Evolutionary conservation across 2,329 filamentous ascomycete species (phyloP).

Genomic region (Calonectria hawksworthii): DNA sequence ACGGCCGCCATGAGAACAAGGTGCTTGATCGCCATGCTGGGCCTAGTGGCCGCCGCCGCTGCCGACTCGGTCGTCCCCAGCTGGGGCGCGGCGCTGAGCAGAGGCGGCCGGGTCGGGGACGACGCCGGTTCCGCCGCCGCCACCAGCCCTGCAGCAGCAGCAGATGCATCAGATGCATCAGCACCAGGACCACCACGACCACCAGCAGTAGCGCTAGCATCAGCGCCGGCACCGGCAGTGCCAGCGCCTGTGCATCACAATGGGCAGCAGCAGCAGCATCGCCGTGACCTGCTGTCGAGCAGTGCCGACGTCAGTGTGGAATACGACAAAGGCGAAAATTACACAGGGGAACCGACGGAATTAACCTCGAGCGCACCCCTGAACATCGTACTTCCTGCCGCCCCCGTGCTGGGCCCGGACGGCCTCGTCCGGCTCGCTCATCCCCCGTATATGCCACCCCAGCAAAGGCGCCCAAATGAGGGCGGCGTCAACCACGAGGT

Average conservation of each 20-base stretch:
- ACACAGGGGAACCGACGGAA: slow-evolving; percentile 3
- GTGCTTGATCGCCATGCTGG: not conserved
- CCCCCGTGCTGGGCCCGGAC: not conserved
- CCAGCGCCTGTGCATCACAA: not conserved
- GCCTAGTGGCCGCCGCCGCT: not conserved
- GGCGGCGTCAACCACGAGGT: not conserved
- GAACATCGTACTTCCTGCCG: not conserved
- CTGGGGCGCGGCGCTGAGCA: not conserved
- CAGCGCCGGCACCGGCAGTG: not conserved
- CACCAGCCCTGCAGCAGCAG: not conserved
- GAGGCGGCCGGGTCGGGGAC: not conserved
- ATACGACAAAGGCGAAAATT: slow-evolving; percentile 3
- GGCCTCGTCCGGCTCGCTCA: not conserved
- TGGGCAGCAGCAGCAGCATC: not conserved
- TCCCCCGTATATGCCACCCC: not conserved
- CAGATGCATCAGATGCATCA: not conserved
- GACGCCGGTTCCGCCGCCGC: not conserved
- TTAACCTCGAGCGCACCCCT: slow-evolving; percentile 1
- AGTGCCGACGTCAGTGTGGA: not conserved
- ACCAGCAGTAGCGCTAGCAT: not conserved
- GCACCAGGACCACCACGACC: no score
- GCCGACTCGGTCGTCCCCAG: not conserved
- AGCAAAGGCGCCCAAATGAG: not conserved
- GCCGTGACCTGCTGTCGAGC: not conserved
- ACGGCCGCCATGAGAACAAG: not conserved